phyloP scores from a whole-genome alignment of 768 basidiomycete genomes.

The Tulasnella sp. region DNA sequence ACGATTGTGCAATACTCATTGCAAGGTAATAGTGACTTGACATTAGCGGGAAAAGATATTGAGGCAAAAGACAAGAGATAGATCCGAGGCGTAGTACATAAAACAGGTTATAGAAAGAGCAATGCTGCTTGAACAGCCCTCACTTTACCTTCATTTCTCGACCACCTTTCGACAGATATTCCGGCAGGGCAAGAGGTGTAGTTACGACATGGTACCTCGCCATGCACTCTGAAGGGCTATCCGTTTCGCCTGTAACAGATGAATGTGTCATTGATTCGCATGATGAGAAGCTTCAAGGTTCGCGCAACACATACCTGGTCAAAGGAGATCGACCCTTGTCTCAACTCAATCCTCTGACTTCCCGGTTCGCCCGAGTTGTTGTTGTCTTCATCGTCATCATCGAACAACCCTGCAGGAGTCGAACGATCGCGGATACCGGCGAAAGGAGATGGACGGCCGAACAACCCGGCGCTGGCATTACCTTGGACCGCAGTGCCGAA shows the following conservation, averaged over 20 bases:
- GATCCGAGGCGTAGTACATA: not conserved
- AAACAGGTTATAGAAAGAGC: slow-evolving; percentile 13
- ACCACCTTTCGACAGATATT: not conserved
- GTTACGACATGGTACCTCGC: slow-evolving; percentile 47
- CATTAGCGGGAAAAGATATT: not conserved
- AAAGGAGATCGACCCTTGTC: slow-evolving; percentile 81
- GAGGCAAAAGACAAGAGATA: not conserved
- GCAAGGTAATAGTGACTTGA: not conserved
- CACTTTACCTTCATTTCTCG: not conserved
- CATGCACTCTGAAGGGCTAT: slow-evolving; percentile 90
- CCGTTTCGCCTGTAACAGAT: slow-evolving; percentile 57
- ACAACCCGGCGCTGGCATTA: slow-evolving; percentile 29
- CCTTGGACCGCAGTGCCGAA: slow-evolving; percentile 71
- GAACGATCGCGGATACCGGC: slow-evolving; percentile 60
- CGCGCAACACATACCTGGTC: slow-evolving; percentile 68
- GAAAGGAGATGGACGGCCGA: slow-evolving; percentile 51
- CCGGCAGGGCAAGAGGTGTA: not conserved
- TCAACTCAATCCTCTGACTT: slow-evolving; percentile 68
- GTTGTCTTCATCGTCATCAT: slow-evolving; percentile 60
- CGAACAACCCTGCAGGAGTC: slow-evolving; percentile 52
- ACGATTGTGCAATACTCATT: not conserved
- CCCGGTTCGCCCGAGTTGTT: slow-evolving; percentile 49
- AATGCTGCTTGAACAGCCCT: slow-evolving; percentile 7
- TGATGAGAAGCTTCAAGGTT: not conserved
- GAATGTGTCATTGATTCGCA: slow-evolving; percentile 25